Evolutionary conservation across 768 basidiomycete genomes (phyloP), one percentile per base, ranked within the genome.

Genomic region (Russula vinacea): DNA sequence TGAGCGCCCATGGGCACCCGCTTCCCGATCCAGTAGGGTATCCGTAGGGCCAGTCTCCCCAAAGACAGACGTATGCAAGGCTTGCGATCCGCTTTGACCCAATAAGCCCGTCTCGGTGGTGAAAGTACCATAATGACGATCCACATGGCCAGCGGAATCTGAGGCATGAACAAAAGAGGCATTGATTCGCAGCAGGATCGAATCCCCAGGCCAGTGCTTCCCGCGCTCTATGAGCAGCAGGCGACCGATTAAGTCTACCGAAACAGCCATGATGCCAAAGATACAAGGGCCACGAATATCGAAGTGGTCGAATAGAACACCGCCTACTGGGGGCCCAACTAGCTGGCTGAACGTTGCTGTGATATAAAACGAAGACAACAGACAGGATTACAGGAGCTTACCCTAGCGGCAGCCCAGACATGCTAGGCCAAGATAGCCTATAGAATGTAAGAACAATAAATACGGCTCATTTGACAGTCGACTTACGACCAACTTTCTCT

Each of bases 381-480:
- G 5, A 19, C 37, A 42, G 35, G 17, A 44, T 3, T 3, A 4
- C 14, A 50, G 9, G 39, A 8, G 61, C 70, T 5, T 67, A 77
- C 75, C 78, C 78, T 9, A 78, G 61, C 1, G 77, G 73, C 47
- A 77, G 67, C 5, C 78, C 78, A 37, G 74, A 71, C 74, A 78
- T 76, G 76, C 78, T 1, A 78, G 54, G 3, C 78, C 78, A 29
- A 79, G 71, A 67, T 79, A 76, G 26, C 73, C 78, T 78, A 57
- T 42, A n/a, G 39, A 22, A 17, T 9, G 33, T 44, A 5, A 35
- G 33, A 50, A 33, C 33, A 24, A 7, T 8, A 17, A 13, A 63
- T 10, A 58, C 8, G n/a, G 8, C 26, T 52, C 42, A 22, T 32
- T 26, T 16, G 58, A 24, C 17, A 2, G 54, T 29, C 10, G n/a